phyloP scores from a whole-genome alignment of 345 rosid species.

The Eucalyptus regnans region DNA sequence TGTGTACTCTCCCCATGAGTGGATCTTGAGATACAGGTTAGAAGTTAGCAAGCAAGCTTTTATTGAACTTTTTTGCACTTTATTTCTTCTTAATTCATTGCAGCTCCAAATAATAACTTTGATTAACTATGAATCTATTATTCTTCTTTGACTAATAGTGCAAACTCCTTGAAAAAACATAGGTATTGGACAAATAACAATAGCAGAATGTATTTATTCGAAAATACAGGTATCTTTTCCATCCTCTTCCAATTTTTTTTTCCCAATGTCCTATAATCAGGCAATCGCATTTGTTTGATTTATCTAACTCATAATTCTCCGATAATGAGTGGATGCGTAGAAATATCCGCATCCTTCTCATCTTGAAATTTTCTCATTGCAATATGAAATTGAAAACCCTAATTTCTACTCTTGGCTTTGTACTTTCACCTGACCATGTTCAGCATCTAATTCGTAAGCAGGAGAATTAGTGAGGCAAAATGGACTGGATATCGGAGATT shows the following conservation, averaged over 20 bases:
- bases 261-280: background rate
- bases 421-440: background rate
- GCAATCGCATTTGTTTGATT: background rate
- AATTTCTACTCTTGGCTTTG: background rate
- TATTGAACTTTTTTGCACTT: background rate
- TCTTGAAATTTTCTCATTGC: background rate
- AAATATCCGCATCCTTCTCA: background rate
- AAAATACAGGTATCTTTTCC: slow-evolving; percentile 47
- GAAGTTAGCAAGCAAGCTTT: slow-evolving; percentile 28
- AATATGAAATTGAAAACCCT: background rate
- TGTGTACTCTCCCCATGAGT: slow-evolving; percentile 17
- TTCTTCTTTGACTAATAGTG: background rate
- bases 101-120: background rate
- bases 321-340: background rate
- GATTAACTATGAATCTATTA: background rate
- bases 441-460: background rate
- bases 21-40: slow-evolving; percentile 70
- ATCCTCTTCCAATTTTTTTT: background rate
- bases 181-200: slow-evolving; percentile 83
- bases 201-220: slow-evolving; percentile 88
- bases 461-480: slow-evolving; percentile 57
- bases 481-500: slow-evolving; percentile 42
- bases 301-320: too few relatives aligned
- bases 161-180: background rate
- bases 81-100: background rate